Conservation (phyloP, 495 filamentous ascomycete species). For the Penicillium argentinense region DNA sequence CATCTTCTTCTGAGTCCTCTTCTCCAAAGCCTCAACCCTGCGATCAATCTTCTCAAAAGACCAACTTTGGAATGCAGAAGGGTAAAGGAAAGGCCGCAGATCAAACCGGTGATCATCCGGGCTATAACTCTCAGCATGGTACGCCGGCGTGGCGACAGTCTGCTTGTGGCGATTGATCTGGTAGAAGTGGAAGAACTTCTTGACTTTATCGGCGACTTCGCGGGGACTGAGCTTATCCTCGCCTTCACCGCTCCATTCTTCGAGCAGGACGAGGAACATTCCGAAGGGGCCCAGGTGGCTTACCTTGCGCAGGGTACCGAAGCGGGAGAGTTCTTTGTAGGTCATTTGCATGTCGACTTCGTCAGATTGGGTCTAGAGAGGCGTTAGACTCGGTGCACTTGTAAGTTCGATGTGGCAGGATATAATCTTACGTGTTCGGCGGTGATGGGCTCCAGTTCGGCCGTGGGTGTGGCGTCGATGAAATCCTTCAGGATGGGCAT, state of each 20-base stretch:
- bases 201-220: conserved; percentile 11
- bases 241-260: conserved; percentile 11
- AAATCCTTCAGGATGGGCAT: conserved; percentile 11
- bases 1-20: conserved; percentile 5
- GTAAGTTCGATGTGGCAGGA: background rate
- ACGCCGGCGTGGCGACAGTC: conserved; percentile 10
- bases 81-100: conserved; percentile 11
- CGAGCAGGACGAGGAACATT: conserved; percentile 11
- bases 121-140: conserved; percentile 13
- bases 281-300: conserved; percentile 11
- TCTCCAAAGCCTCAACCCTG: conserved; percentile 9
- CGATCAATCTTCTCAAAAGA: conserved; percentile 11
- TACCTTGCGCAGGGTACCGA: conserved; percentile 9
- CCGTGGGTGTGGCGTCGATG: conserved; percentile 9
- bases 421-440: conserved; percentile 7
- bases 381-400: no score
- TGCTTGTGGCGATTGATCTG: conserved; percentile 15
- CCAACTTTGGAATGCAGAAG: conserved; percentile 13
- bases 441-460: conserved; percentile 11
- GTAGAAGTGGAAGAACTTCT: conserved; percentile 14
- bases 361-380: conserved; percentile 7
- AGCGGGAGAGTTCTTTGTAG: conserved; percentile 10
- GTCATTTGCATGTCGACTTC: conserved; percentile 15
- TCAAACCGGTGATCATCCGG: conserved; percentile 13
- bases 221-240: conserved; percentile 7